Conservation (phyloP, 2,329 filamentous ascomycete genomes). For the Tolypocladium ovalisporum region DNA sequence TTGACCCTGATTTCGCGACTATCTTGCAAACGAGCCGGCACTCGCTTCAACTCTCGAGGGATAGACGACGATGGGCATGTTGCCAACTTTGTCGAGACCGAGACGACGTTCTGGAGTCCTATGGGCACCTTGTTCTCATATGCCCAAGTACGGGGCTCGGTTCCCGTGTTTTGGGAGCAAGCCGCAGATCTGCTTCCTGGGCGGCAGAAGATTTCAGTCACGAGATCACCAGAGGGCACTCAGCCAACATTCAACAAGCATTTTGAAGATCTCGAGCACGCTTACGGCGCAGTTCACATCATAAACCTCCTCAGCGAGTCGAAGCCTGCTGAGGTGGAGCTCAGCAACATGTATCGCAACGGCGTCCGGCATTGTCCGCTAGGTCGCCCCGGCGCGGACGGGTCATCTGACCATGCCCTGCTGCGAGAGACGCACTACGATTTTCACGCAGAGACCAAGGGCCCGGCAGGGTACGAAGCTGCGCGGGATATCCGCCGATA, state of each 20-base stretch:
- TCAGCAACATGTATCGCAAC: constrained; percentile 68
- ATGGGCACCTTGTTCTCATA: constrained; percentile 79
- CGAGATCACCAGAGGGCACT: constrained; percentile 77
- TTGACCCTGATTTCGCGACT: constrained; percentile 85
- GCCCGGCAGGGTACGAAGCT: constrained; percentile 77
- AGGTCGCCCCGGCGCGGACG: constrained; percentile 45
- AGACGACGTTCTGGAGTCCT: constrained; percentile 83
- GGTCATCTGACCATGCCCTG: constrained; percentile 57
- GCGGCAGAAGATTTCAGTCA: constrained; percentile 89
- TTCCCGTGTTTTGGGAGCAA: constrained; percentile 97
- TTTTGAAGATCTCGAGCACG: constrained; percentile 74
- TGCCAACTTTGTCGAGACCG: constrained; percentile 97
- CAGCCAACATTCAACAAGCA: constrained; percentile 95
- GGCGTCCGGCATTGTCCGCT: constrained; percentile 67
- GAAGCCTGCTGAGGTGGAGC: constrained; percentile 75
- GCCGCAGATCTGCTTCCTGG: constrained; percentile 76
- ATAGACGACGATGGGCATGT: constrained; percentile 97
- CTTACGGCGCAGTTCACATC: constrained; percentile 84
- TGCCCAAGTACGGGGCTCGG: constrained; percentile 81
- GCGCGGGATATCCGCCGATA: constrained; percentile 73
- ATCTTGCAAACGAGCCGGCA: constrained; percentile 84
- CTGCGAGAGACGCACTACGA: constrained; percentile 82
- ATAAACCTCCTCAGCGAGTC: constrained; percentile 88
- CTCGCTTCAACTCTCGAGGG: constrained; percentile 90
- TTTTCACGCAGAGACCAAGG: constrained; percentile 89